Evolutionary conservation across 805 yeast species (phyloP).

Genomic region (Lipomyces lipofer): DNA sequence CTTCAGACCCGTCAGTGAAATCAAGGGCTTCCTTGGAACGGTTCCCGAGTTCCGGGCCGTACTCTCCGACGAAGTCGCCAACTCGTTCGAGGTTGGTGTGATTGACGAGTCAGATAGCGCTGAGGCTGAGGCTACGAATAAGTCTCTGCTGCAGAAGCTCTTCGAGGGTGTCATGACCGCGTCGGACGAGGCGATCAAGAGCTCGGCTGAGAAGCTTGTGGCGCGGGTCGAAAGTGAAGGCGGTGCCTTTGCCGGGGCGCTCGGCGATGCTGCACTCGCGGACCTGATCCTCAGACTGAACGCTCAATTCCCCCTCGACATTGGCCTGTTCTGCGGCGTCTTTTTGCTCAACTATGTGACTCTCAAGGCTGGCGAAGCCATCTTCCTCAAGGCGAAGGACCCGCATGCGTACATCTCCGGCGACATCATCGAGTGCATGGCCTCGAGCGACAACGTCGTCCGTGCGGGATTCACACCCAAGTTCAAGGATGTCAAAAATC

Average conservation of each 20-base stretch:
- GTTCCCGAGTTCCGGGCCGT: constrained; percentile 76
- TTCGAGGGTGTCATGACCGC: constrained; percentile 86
- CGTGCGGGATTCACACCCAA: constrained; percentile 99
- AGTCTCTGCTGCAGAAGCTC: constrained; percentile 66
- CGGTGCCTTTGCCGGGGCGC: constrained; percentile 52
- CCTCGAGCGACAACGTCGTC: constrained; percentile 97
- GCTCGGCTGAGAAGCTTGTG: constrained; percentile 65
- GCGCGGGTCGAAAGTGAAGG: constrained; percentile 62
- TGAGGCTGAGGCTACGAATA: constrained; percentile 57
- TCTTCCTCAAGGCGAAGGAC: constrained; percentile 93
- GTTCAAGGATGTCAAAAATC: constrained; percentile 88
- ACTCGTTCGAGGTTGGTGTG: constrained; percentile 28
- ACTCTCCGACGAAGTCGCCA: constrained; percentile 64
- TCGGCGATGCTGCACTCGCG: constrained; percentile 55
- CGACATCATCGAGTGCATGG: constrained; percentile 99
- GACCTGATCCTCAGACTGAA: constrained; percentile 74
- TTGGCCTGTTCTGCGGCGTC: constrained; percentile 93
- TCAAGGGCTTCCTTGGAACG: constrained; percentile 63
- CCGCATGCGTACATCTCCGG: constrained; percentile 98
- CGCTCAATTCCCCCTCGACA: constrained; percentile 87
- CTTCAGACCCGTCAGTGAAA: constrained; percentile 82
- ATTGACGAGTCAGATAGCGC: constrained; percentile 41
- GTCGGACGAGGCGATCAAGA: constrained; percentile 56
- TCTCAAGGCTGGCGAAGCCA: constrained; percentile 87
- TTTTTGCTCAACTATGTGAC: constrained; percentile 84